Conservation (phyloP, 495 filamentous ascomycete genomes). For the Chaetomidium leptoderma region DNA sequence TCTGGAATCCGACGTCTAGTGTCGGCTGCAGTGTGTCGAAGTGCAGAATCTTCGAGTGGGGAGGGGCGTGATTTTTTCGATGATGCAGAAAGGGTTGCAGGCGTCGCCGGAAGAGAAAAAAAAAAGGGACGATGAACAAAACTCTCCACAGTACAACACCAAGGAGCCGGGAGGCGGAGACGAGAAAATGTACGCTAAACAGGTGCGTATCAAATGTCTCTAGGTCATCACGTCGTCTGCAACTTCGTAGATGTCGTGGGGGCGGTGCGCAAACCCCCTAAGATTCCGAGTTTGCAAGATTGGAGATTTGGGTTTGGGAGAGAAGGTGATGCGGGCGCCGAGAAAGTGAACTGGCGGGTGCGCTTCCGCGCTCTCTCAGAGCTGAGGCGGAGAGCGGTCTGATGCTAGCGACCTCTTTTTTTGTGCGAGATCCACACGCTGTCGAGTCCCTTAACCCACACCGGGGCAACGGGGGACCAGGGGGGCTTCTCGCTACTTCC, state of each 20-base stretch:
- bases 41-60: constrained; percentile 31
- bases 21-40: constrained; percentile 13
- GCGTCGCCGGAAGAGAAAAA: constrained; percentile 13
- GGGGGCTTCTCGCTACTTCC: neutral
- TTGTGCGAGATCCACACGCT: constrained; percentile 17
- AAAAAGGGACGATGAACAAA: constrained; percentile 7
- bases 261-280: constrained; percentile 16
- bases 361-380: constrained; percentile 15
- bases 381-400: constrained; percentile 12
- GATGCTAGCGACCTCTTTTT: constrained; percentile 27
- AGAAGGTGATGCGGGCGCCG: constrained; percentile 24
- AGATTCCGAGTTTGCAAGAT: constrained; percentile 13
- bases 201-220: constrained; percentile 11
- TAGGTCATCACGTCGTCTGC: constrained; percentile 27
- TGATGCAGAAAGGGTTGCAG: constrained; percentile 26
- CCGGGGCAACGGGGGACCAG: neutral
- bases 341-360: constrained; percentile 24
- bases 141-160: constrained; percentile 16
- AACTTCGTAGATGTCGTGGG: constrained; percentile 21
- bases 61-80: constrained; percentile 35
- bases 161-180: constrained; percentile 10
- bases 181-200: constrained; percentile 15
- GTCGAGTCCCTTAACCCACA: neutral
- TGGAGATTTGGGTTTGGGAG: constrained; percentile 10
- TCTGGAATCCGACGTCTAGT: neutral